phyloP scores from a whole-genome alignment of 345 rosid species.

The Gossypium anomalum region DNA sequence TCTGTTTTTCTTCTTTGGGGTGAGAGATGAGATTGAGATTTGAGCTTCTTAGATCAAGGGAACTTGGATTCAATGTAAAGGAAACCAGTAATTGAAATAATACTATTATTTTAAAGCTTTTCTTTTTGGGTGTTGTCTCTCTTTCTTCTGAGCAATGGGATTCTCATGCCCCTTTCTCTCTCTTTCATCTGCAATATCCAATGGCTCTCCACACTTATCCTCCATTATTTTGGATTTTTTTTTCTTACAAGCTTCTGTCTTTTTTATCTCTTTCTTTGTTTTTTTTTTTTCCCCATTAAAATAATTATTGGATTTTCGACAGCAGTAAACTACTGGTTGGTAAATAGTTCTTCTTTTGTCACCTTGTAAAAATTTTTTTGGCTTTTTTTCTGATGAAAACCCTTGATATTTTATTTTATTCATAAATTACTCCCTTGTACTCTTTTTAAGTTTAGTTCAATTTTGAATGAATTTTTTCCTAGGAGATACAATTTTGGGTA shows the following conservation, averaged over 20 bases:
- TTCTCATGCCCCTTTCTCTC: constrained; percentile 29
- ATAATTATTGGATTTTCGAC: not conserved
- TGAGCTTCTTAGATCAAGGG: constrained; percentile 17
- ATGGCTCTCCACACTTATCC: constrained; percentile 42
- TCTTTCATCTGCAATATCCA: constrained; percentile 36
- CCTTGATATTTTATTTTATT: not conserved
- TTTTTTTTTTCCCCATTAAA: not conserved
- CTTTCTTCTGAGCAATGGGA: constrained; percentile 38
- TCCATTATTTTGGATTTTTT: constrained; percentile 55
- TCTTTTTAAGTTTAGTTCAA: not conserved
- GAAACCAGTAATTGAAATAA: not conserved
- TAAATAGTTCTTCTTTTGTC: not conserved
- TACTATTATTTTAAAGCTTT: not conserved
- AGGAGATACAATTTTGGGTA: too few relatives aligned
- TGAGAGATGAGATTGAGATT: constrained; percentile 6
- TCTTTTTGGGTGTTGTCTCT: not conserved
- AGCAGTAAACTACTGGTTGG: not conserved
- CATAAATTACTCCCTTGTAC: not conserved
- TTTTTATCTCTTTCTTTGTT: not conserved
- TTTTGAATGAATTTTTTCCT: too few relatives aligned
- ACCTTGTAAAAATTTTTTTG: not conserved
- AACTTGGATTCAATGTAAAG: not conserved
- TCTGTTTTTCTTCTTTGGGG: not conserved
- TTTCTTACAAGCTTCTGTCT: constrained; percentile 11
- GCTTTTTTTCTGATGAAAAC: not conserved